Percentiles rank a stretch among this genome's conserved stretches.
phyloP scores from a whole-genome alignment of 768 basidiomycete genomes.

The Antrodiella citrinella region DNA sequence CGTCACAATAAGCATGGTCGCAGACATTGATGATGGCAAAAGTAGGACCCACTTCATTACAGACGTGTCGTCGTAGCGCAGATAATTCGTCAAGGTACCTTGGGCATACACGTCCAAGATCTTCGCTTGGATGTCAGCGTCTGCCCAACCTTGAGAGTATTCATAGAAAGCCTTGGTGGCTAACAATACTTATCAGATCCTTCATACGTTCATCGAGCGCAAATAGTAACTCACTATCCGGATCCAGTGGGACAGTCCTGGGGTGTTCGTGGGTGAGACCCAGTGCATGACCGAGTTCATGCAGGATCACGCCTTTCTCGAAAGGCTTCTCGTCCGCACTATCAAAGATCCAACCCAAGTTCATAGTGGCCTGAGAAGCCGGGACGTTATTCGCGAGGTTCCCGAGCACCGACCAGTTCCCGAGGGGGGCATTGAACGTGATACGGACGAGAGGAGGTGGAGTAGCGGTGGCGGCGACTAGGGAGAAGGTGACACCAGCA shows the following conservation, averaged over 20 bases:
- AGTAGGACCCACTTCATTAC: neutral
- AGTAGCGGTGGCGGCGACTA: neutral
- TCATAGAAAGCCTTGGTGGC: neutral
- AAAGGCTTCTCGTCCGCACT: no score
- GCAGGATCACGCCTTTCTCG: no score
- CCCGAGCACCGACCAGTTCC: neutral
- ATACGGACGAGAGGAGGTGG: no score
- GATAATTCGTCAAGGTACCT: neutral
- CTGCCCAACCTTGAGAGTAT: neutral
- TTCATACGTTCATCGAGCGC: no score
- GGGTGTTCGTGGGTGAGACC: no score
- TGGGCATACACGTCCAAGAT: neutral
- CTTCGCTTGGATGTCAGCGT: neutral
- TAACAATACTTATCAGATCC: no score
- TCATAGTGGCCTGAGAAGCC: no score
- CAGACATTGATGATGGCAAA: neutral
- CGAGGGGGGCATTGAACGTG: neutral
- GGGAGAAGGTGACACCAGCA: neutral
- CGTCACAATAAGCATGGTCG: neutral
- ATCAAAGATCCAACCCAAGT: no score
- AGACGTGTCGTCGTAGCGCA: neutral
- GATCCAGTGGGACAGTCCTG: no score
- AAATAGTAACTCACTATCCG: no score
- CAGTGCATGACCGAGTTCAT: no score
- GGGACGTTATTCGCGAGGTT: no score